phyloP scores from a whole-genome alignment of 225 moss, liverwort and hornwort genomes.

The Neckera pumila region DNA sequence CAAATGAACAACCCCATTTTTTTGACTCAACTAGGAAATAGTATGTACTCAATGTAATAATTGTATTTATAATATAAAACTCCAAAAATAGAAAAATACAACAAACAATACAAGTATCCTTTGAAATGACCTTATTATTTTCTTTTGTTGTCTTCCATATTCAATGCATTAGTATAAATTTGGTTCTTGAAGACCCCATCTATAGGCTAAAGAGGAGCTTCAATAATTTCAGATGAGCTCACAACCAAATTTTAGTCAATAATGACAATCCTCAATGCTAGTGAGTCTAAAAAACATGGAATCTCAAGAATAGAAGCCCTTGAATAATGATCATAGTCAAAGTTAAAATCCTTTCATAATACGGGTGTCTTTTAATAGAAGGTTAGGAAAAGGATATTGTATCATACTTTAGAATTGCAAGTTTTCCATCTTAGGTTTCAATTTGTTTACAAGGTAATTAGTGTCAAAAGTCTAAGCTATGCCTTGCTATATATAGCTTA shows the following conservation, averaged over 20 bases:
- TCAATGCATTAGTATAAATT: background rate
- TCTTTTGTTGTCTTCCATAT: background rate
- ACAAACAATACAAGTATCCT: background rate
- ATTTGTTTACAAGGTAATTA: background rate
- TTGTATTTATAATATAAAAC: background rate
- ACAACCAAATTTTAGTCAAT: accelerated
- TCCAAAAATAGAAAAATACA: background rate
- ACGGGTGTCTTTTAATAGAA: background rate
- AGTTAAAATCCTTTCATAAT: background rate
- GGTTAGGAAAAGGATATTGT: background rate
- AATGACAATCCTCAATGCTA: background rate
- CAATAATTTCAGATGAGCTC: accelerated
- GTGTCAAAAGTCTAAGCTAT: background rate
- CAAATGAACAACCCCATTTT: background rate
- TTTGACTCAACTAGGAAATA: accelerated
- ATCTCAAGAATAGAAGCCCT: accelerated
- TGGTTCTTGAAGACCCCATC: background rate
- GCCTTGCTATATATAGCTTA: background rate
- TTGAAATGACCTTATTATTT: accelerated
- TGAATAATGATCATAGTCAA: background rate
- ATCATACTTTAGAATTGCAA: background rate
- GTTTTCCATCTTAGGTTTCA: background rate
- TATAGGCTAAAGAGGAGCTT: background rate
- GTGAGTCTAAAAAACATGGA: background rate
- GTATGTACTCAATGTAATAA: accelerated